Evolutionary conservation across 495 filamentous ascomycete genomes (phyloP).

Genomic region (Tuber indicum): DNA sequence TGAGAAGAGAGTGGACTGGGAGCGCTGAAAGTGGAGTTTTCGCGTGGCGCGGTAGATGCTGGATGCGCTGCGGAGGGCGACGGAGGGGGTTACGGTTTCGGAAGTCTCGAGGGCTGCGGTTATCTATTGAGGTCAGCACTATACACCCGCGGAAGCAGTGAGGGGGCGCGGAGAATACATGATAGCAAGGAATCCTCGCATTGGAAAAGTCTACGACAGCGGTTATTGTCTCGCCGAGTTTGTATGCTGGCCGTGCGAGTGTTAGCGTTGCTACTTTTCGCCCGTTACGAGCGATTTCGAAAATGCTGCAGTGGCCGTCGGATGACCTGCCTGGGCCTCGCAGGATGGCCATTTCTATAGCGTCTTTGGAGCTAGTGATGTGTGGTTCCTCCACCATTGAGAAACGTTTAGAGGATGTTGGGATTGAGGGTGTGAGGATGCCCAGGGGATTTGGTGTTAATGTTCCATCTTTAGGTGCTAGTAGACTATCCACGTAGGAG

Average conservation of each 20-base stretch:
- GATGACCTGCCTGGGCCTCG: slow-evolving; percentile 59
- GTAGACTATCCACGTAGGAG: slow-evolving; percentile 71
- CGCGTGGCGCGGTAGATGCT: slow-evolving; percentile 81
- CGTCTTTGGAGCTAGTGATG: slow-evolving; percentile 61
- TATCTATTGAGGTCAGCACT: slow-evolving; percentile 25
- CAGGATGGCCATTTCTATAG: slow-evolving; percentile 85
- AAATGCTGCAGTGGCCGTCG: slow-evolving; percentile 60
- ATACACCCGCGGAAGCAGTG: not conserved
- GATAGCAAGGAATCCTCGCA: slow-evolving; percentile 69
- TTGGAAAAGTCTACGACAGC: slow-evolving; percentile 73
- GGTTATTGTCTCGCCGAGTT: slow-evolving; percentile 78
- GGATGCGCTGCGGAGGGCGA: slow-evolving; percentile 76
- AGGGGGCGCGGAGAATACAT: slow-evolving; percentile 46
- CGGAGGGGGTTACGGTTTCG: slow-evolving; percentile 66
- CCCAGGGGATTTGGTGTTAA: slow-evolving; percentile 50
- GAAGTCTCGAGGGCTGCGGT: slow-evolving; percentile 68
- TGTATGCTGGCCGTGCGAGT: slow-evolving; percentile 82
- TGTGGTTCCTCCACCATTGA: slow-evolving; percentile 49
- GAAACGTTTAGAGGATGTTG: slow-evolving; percentile 51
- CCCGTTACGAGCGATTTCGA: slow-evolving; percentile 88
- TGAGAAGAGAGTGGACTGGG: slow-evolving; percentile 74
- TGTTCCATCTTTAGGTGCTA: slow-evolving; percentile 52
- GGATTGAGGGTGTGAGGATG: slow-evolving; percentile 61
- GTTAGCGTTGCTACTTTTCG: slow-evolving; percentile 77
- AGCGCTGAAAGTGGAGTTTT: slow-evolving; percentile 64